A percentile compares a stretch with the other conserved stretches of the same genome.
Evolutionary conservation across 2,329 filamentous ascomycete genomes (phyloP).

Genomic region (Penicillium crustosum): DNA sequence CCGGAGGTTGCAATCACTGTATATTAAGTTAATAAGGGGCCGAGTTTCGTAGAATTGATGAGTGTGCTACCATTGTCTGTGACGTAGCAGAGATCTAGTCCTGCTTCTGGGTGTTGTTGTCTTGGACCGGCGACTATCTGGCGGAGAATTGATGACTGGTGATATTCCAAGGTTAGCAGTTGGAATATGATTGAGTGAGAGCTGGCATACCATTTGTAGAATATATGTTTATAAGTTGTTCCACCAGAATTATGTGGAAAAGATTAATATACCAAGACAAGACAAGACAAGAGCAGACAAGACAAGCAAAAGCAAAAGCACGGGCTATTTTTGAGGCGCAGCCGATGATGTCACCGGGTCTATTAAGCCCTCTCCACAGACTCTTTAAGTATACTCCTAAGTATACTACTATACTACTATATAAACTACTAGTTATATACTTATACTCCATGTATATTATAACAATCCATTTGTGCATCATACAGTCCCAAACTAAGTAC

Average conservation of each 20-base stretch:
- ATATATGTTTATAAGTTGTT: neutral
- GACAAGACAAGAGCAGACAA: neutral
- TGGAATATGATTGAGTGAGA: neutral
- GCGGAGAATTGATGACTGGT: conserved; percentile 71
- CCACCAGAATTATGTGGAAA: neutral
- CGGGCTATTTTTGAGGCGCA: conserved; percentile 1
- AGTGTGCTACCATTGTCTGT: conserved; percentile 63
- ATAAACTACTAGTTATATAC: no score
- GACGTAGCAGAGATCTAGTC: conserved; percentile 93
- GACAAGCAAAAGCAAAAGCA: neutral
- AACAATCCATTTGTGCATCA: conserved; percentile 4
- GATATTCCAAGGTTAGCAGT: neutral
- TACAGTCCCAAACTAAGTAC: conserved; percentile 1
- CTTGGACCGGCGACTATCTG: conserved; percentile 90
- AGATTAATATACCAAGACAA: neutral
- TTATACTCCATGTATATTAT: no score
- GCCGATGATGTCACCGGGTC: conserved; percentile 8
- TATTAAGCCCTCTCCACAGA: neutral
- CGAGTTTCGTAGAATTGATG: neutral
- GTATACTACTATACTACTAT: no score
- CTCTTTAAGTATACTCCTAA: no score
- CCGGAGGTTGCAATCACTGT: conserved; percentile 73
- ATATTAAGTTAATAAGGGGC: neutral
- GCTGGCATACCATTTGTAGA: conserved; percentile 1
- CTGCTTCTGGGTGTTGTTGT: conserved; percentile 78